Evolutionary conservation across 441 rosid genomes (phyloP).

Genomic region (Manihot esculenta): DNA sequence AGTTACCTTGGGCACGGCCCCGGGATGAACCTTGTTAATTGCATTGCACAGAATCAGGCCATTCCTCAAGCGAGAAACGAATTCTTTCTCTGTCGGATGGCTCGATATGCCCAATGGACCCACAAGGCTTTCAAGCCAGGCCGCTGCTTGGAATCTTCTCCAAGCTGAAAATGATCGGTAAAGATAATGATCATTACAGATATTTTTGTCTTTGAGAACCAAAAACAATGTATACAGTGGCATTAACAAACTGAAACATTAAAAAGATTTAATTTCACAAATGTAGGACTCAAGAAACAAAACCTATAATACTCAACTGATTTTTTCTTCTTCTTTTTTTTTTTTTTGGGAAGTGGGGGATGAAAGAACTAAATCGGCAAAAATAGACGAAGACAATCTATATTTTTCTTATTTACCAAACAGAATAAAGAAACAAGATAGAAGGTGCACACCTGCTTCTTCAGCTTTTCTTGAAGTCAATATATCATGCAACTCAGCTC

Average conservation of each 20-base stretch:
- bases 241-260: no score
- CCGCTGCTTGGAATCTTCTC: conserved; percentile 67
- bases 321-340: neutral
- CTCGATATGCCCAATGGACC: conserved; percentile 61
- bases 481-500: conserved; percentile 56
- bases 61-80: conserved; percentile 83
- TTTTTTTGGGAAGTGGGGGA: no score
- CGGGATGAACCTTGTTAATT: conserved; percentile 78
- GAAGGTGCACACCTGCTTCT: conserved; percentile 64
- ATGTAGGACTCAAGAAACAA: neutral
- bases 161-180: conserved; percentile 43
- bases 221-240: no score
- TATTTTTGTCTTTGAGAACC: neutral
- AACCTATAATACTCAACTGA: neutral
- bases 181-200: neutral
- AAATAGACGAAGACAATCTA: no score
- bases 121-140: conserved; percentile 68
- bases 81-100: conserved; percentile 73
- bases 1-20: conserved; percentile 75
- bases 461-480: conserved; percentile 91
- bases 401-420: conserved; percentile 18
- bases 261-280: neutral
- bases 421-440: neutral
- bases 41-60: conserved; percentile 77
- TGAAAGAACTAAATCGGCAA: no score